Evolutionary conservation across 148 eudicot genomes (phyloP).

Genomic region (Rhododendron mucronatum): DNA sequence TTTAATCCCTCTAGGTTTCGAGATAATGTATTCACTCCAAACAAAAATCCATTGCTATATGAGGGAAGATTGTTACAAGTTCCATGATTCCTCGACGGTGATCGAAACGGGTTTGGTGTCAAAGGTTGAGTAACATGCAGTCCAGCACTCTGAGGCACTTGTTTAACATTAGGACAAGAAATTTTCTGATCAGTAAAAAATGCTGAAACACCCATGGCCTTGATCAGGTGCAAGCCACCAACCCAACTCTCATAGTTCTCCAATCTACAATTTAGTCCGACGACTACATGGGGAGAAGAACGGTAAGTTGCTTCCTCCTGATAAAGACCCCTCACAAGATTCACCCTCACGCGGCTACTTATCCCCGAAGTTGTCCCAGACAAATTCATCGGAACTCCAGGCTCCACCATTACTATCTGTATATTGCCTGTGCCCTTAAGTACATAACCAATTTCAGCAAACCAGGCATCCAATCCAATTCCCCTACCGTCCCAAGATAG

Average conservation of each 20-base stretch:
- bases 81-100: constrained; percentile 32
- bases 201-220: constrained; percentile 28
- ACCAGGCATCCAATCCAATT: constrained; percentile 52
- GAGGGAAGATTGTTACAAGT: constrained; percentile 41
- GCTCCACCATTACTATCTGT: constrained; percentile 51
- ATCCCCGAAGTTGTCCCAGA: constrained; percentile 43
- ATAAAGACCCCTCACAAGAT: constrained; percentile 41
- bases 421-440: constrained; percentile 39
- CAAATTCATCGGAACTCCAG: constrained; percentile 32
- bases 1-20: neutral
- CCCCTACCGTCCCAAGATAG: constrained; percentile 49
- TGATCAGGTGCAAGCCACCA: constrained; percentile 35
- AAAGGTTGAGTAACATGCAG: constrained; percentile 37
- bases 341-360: constrained; percentile 38
- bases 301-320: constrained; percentile 39
- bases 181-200: constrained; percentile 43
- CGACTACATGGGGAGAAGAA: constrained; percentile 32
- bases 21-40: constrained; percentile 40
- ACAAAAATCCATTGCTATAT: constrained; percentile 39
- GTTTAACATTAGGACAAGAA: constrained; percentile 45
- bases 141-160: constrained; percentile 40
- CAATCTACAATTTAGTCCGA: constrained; percentile 38
- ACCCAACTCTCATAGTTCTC: constrained; percentile 35
- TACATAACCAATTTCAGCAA: constrained; percentile 46
- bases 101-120: constrained; percentile 50